Evolutionary conservation across 2,329 filamentous ascomycete species (phyloP), one percentile per base, ranked within the genome.

Genomic region (Xylariales sp.): DNA sequence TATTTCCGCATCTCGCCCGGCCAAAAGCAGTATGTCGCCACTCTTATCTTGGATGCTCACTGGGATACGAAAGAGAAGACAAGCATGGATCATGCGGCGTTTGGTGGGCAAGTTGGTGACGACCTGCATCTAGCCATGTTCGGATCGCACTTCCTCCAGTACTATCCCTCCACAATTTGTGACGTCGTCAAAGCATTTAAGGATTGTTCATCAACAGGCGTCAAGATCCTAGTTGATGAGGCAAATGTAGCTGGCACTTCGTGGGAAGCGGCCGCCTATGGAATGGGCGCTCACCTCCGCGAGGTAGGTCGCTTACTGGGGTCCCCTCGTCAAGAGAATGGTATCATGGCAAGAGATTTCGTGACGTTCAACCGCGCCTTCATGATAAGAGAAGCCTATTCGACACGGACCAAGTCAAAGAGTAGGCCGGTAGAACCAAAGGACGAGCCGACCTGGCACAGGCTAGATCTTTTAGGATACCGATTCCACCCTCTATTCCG

Each of bases 241-340:
- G 93, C 90, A 78, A 91, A 92, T 73, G 93, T 97, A 72, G 91
- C 90, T 6, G 94, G 94, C 30, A 97, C 93, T 77, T 96, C 90
- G 54, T 98, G 95, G 95, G 95, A 98, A 78, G 90, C 94, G n/a
- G 94, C 93, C 32, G 97, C 95, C 74, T 91, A 97, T 68, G 94
- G 94, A 36, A 97, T 98, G 71, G 95, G 95, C 7, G 94, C 93
- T 9, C 95, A 98, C 79, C 80, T 98, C 55, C 95, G 97, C 79
- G 94, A 97, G 80, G 91, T 91, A 0, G 95, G 95, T 3, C 95
- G 97, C 80, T 80, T 97, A 28, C 92, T 98, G 72, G 95, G 95
- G 57, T 97, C 93, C 72, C 93, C 93, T 9, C 93, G 97, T 77
- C 93, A 97, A 77, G 93, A 96, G 76, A 91, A 84, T 34, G 95